These are phyloP conservation scores for Lineolata rhizophorae DNA, from an alignment of 495 filamentous ascomycete species.

Conservation along the genomic window DNA sequence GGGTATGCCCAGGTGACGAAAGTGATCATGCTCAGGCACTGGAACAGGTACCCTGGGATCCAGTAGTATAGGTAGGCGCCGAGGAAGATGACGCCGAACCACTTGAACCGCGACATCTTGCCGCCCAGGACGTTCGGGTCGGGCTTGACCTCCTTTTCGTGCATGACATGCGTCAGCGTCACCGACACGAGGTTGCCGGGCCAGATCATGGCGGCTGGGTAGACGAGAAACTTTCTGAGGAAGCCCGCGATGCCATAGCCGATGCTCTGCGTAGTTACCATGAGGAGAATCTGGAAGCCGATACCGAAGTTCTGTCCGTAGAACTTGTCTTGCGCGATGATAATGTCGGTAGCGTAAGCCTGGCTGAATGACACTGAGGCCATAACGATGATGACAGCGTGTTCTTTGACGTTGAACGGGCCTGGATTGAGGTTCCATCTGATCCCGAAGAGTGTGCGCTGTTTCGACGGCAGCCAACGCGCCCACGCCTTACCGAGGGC, in stretches of 20 bases:
- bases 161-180: slow-evolving; percentile 22
- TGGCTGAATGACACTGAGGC: not conserved
- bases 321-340: slow-evolving; percentile 4
- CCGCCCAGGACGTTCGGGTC: slow-evolving; percentile 41
- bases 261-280: slow-evolving; percentile 3
- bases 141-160: slow-evolving; percentile 15
- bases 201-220: slow-evolving; percentile 21
- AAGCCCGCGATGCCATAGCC: slow-evolving; percentile 9
- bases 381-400: slow-evolving; percentile 61
- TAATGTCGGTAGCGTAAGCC: slow-evolving; percentile 7
- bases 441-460: slow-evolving; percentile 7
- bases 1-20: slow-evolving; percentile 23
- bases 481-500: slow-evolving; percentile 2
- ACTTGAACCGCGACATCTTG: slow-evolving; percentile 39
- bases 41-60: slow-evolving; percentile 17
- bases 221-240: slow-evolving; percentile 4
- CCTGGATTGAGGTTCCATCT: slow-evolving; percentile 11
- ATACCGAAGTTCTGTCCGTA: slow-evolving; percentile 7
- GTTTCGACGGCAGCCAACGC: slow-evolving; percentile 3
- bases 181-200: slow-evolving; percentile 14
- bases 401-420: slow-evolving; percentile 58
- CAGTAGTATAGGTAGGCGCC: slow-evolving; percentile 41
- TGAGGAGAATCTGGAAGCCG: slow-evolving; percentile 18
- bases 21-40: slow-evolving; percentile 8
- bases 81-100: slow-evolving; percentile 37